A percentile compares a stretch with the other conserved stretches of the same genome.
These are phyloP conservation scores for Amphibolis antarctica DNA, from an alignment of 106 monocot genomes.

Conservation along the genomic window DNA sequence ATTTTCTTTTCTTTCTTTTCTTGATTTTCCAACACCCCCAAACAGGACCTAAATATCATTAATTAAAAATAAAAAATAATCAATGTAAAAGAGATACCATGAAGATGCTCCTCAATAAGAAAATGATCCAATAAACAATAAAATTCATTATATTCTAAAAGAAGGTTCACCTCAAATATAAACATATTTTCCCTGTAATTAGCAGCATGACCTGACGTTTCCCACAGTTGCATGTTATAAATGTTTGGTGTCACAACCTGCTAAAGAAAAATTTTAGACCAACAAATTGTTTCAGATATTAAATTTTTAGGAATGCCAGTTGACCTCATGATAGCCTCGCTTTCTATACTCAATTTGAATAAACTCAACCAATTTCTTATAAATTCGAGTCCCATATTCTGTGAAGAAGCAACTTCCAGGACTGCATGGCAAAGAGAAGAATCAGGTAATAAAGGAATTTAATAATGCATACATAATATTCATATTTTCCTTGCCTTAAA, in stretches of 20 bases:
- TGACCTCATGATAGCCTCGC: conserved; percentile 95
- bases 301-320: neutral
- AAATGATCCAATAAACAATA: neutral
- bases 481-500: conserved; percentile 42
- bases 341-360: conserved; percentile 61
- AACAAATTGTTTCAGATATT: neutral
- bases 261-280: conserved; percentile 3
- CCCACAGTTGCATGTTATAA: conserved; percentile 99
- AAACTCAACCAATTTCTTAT: conserved; percentile 87
- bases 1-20: too few species aligned
- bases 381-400: conserved; percentile 77
- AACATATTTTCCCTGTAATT: conserved; percentile 99
- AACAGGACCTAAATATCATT: too few species aligned
- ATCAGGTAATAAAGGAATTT: conserved; percentile 6
- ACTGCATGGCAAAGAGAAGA: conserved; percentile 21
- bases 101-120: neutral
- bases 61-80: too few species aligned
- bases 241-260: conserved; percentile 89
- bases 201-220: conserved; percentile 95
- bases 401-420: conserved; percentile 98
- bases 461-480: conserved; percentile 6
- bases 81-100: too few species aligned
- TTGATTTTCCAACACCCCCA: too few species aligned
- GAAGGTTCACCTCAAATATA: conserved; percentile 61
- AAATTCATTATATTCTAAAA: neutral